Base-by-base conservation (phyloP, 441 rosid genomes). In the Pelargonium exstipulatum region DNA sequence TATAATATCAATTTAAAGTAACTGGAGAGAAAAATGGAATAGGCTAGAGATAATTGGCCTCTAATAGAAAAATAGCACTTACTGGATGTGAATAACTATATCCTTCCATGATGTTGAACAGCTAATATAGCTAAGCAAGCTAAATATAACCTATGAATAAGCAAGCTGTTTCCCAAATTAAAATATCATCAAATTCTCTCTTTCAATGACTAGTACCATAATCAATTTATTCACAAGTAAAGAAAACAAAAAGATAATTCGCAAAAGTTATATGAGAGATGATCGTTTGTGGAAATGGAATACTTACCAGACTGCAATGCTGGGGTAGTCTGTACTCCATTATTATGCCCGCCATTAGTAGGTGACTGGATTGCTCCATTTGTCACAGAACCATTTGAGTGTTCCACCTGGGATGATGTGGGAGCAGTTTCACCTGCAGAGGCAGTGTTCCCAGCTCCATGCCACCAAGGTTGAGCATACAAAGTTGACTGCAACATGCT, bases 401-500 rank as follows among this genome's bases (percentile, higher is more conserved):
- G 67, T 46, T 72, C 81, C 24, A 26, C 16, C 49, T 76, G 48
- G 60, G 83, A 62, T 42, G 76, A 64, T 71, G 76, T 79, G 13
- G 81, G 57, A 64, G 81, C 57, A 26, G 64, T 63, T 74, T 79
- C 83, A 68, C 70, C 77, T 4, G 69, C 48, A 53, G 73, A 71
- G 37, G 75, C 63, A 60, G 62, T 69, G 67, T 68, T 62, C 64
- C 81, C 82, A 46, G 55, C 73, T 68, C 81, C 90, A 65, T 70
- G 83, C 91, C 91, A 87, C 91, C 87, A 85, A 32, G 89, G 89
- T 61, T 85, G 84, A 13, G 75, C 55, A 70, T 73, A 79, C 55
- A 68, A 17, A 18, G 74, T 49, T 9, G 88, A 73, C 18, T 80
- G 85, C 69, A 74, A 68, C 71, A 74, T 67, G 24, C 64, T 68